Percentiles rank a stretch among this genome's conserved stretches.
phyloP scores from a whole-genome alignment of 331 rosid species.

The Malus hybrid region DNA sequence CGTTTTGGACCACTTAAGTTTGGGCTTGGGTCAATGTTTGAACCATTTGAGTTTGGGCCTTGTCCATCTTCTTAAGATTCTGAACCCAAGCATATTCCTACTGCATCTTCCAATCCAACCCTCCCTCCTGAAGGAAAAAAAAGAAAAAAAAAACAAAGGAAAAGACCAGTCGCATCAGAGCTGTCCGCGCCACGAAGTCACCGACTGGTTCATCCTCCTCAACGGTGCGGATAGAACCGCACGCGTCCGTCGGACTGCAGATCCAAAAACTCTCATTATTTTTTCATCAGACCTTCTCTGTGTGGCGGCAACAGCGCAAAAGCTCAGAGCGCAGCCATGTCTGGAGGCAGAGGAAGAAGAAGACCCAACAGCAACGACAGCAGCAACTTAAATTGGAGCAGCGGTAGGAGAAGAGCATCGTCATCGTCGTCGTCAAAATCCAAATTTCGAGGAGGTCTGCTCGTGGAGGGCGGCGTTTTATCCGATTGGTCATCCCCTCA shows the following conservation, averaged over 20 bases:
- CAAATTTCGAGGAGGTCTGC: slow-evolving; percentile 20
- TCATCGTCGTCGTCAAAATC: slow-evolving; percentile 10
- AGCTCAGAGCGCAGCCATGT: slow-evolving; percentile 3
- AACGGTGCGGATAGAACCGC: not conserved
- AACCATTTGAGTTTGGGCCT: not conserved
- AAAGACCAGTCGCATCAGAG: not conserved
- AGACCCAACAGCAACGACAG: slow-evolving; percentile 14
- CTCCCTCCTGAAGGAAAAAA: not conserved
- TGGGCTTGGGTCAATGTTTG: not conserved
- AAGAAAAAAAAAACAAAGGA: too few species aligned
- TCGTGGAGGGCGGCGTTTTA: slow-evolving; percentile 70
- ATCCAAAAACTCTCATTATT: not conserved
- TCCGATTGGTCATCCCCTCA: slow-evolving; percentile 59
- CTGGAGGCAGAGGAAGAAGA: slow-evolving; percentile 54
- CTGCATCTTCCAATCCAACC: not conserved
- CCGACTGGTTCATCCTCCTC: not conserved
- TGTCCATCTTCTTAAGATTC: not conserved
- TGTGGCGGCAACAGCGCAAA: too few species aligned
- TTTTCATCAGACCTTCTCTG: not conserved
- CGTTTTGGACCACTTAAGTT: too few species aligned
- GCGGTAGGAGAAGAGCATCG: slow-evolving; percentile 32
- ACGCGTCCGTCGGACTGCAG: not conserved
- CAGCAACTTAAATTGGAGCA: slow-evolving; percentile 7
- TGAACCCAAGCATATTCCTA: not conserved
- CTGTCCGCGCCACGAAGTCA: not conserved